Evolutionary conservation across 306 rosid genomes (phyloP).

Genomic region (Cicer judaicum): DNA sequence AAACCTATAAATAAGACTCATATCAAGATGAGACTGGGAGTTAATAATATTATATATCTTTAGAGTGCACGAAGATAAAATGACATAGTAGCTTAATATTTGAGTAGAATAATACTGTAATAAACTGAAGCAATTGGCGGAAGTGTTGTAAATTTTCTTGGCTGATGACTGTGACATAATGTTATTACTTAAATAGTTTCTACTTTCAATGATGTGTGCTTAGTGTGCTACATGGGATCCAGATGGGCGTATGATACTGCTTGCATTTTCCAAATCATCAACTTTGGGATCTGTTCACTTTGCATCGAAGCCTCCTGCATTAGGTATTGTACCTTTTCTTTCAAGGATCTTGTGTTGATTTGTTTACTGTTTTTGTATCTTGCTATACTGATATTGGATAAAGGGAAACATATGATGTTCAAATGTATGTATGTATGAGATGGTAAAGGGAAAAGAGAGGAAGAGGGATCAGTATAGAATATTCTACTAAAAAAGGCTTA

Average conservation of each 20-base stretch:
- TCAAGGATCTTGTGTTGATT: conserved; percentile 38
- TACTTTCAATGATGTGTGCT: conserved; percentile 41
- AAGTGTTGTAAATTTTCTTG: conserved; percentile 24
- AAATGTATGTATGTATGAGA: conserved; percentile 33
- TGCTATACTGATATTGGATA: conserved; percentile 27
- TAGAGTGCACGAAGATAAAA: background rate
- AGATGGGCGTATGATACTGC: conserved; percentile 90
- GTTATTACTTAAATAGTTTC: conserved; percentile 30
- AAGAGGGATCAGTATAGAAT: background rate
- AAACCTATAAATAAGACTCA: conserved; percentile 4
- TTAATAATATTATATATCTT: conserved; percentile 2
- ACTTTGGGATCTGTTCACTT: conserved; percentile 92
- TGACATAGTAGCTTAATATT: background rate
- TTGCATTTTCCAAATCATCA: conserved; percentile 85
- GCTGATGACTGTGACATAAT: conserved; percentile 1
- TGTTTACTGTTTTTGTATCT: conserved; percentile 25
- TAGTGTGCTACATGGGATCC: conserved; percentile 98
- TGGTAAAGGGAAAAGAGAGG: conserved; percentile 20
- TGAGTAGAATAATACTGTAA: background rate
- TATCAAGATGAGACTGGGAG: background rate
- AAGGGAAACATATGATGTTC: conserved; percentile 3
- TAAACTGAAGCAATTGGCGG: conserved; percentile 8
- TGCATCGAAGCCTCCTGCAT: conserved; percentile 94
- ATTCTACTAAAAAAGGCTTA: background rate
- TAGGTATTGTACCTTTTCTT: conserved; percentile 59